Evolutionary conservation across 352 stramenopile genomes (phyloP).

Genomic region (Paralagenidium karlingii): DNA sequence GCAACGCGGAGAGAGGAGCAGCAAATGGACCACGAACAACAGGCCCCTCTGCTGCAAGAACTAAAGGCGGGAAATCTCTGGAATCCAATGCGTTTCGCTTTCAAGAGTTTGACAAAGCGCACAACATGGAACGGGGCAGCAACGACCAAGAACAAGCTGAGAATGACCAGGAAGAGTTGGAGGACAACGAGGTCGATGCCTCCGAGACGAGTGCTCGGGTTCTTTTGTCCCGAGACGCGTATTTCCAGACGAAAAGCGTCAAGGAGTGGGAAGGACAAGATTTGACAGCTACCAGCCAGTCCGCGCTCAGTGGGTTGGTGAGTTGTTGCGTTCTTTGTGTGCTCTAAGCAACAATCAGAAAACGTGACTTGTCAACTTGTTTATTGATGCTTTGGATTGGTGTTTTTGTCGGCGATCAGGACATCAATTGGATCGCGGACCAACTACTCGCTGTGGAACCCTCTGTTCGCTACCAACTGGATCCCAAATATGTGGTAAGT

Average conservation of each 20-base stretch:
- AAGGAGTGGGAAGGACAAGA: conserved; percentile 56
- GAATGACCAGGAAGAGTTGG: conserved; percentile 11
- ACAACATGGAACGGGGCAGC: conserved; percentile 12
- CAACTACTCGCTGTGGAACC: conserved; percentile 33
- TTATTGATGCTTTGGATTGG: too few relatives aligned
- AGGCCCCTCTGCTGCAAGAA: conserved; percentile 1
- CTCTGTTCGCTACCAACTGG: conserved; percentile 44
- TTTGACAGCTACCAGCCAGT: conserved; percentile 14
- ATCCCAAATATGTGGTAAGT: conserved; percentile 66
- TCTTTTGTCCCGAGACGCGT: too few relatives aligned
- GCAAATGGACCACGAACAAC: neutral
- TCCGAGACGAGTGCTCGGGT: too few relatives aligned
- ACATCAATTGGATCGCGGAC: conserved; percentile 52
- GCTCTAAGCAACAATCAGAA: neutral
- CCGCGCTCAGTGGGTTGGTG: conserved; percentile 26
- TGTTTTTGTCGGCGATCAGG: conserved; percentile 12
- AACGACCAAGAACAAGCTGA: conserved; percentile 11
- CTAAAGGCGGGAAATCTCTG: conserved; percentile 13
- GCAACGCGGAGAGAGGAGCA: conserved; percentile 3
- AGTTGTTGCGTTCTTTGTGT: conserved; percentile 1
- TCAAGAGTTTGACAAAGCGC: too few relatives aligned
- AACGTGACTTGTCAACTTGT: too few relatives aligned
- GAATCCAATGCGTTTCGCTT: conserved; percentile 67
- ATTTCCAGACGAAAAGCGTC: conserved; percentile 51
- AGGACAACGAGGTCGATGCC: conserved; percentile 33